phyloP scores from a whole-genome alignment of 2,329 filamentous ascomycete species.

The Triangularia verruculosa region DNA sequence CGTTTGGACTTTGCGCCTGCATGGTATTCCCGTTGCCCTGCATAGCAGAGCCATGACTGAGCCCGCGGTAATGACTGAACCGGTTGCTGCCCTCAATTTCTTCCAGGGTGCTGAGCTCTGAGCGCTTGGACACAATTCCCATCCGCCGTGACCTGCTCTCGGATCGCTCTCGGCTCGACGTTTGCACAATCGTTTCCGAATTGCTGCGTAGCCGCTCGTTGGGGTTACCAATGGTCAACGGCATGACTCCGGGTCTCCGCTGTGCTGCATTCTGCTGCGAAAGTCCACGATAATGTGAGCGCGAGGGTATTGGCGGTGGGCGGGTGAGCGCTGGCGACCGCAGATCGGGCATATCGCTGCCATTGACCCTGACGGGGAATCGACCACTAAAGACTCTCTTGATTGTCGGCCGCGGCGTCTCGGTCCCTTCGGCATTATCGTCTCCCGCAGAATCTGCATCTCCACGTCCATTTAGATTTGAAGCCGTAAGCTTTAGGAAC shows the following conservation, averaged over 20 bases:
- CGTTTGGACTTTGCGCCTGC: conserved; percentile 53
- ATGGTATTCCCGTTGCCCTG: conserved; percentile 44
- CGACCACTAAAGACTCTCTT: conserved; percentile 62
- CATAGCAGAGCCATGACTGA: conserved; percentile 69
- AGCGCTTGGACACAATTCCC: conserved; percentile 59
- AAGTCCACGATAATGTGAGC: conserved; percentile 75
- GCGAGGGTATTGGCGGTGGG: conserved; percentile 73
- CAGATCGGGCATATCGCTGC: conserved; percentile 63
- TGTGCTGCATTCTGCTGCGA: conserved; percentile 65
- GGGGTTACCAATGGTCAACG: conserved; percentile 63
- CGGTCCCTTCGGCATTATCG: conserved; percentile 69
- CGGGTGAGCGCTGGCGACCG: conserved; percentile 65
- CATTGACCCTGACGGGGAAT: conserved; percentile 70
- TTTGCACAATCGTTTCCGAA: conserved; percentile 58
- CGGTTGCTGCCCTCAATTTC: conserved; percentile 62
- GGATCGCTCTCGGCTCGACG: conserved; percentile 46
- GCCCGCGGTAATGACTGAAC: conserved; percentile 63
- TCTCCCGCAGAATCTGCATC: conserved; percentile 58
- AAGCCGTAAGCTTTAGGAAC: conserved; percentile 48
- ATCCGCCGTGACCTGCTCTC: conserved; percentile 60
- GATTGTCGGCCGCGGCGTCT: conserved; percentile 67
- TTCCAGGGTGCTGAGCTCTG: conserved; percentile 61
- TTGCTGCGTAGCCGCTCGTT: conserved; percentile 67
- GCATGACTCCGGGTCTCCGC: conserved; percentile 71
- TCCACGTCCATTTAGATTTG: conserved; percentile 46